A percentile compares a stretch with the other conserved stretches of the same genome.
phyloP scores from a whole-genome alignment of 2,329 filamentous ascomycete genomes.

The Ceratocystiopsis sp. region DNA sequence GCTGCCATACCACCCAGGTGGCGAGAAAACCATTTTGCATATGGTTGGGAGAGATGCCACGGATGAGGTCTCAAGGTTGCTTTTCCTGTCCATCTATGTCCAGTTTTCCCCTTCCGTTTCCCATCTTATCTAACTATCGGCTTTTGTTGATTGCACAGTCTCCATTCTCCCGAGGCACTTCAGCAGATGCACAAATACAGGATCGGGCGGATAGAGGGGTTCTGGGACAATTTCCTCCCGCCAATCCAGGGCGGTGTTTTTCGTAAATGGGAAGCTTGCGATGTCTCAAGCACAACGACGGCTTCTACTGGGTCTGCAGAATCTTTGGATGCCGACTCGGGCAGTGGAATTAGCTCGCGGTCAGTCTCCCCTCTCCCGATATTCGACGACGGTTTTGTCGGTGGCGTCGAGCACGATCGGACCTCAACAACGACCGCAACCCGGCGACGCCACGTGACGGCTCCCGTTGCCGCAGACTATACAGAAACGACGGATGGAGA shows the following conservation, averaged over 20 bases:
- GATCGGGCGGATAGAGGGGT: slow-evolving; percentile 65
- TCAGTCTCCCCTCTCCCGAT: slow-evolving; percentile 28
- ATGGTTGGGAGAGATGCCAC: slow-evolving; percentile 91
- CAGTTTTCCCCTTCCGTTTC: too few relatives aligned
- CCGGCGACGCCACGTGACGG: too few relatives aligned
- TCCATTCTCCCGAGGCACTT: slow-evolving; percentile 67
- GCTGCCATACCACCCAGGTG: slow-evolving; percentile 80
- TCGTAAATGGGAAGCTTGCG: slow-evolving; percentile 34
- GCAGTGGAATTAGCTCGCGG: slow-evolving; percentile 9
- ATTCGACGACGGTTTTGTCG: slow-evolving; percentile 22
- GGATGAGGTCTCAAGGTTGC: slow-evolving; percentile 48
- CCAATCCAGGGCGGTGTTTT: slow-evolving; percentile 84
- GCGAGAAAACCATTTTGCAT: slow-evolving; percentile 77
- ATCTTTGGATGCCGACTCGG: slow-evolving; percentile 10
- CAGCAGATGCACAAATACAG: slow-evolving; percentile 65
- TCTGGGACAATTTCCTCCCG: slow-evolving; percentile 76
- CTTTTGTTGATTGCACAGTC: slow-evolving; percentile 25
- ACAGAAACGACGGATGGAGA: too few relatives aligned
- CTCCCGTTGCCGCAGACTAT: too few relatives aligned
- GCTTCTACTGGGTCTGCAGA: neutral
- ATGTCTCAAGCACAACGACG: neutral
- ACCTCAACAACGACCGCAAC: too few relatives aligned
- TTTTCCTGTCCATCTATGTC: neutral
- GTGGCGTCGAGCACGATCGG: too few relatives aligned
- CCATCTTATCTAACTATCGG: too few relatives aligned